Percentiles rank a stretch among this genome's conserved stretches.
These are phyloP conservation scores for Orbilia oligospora DNA, from an alignment of 2,329 filamentous ascomycete genomes.

Conservation along the genomic window DNA sequence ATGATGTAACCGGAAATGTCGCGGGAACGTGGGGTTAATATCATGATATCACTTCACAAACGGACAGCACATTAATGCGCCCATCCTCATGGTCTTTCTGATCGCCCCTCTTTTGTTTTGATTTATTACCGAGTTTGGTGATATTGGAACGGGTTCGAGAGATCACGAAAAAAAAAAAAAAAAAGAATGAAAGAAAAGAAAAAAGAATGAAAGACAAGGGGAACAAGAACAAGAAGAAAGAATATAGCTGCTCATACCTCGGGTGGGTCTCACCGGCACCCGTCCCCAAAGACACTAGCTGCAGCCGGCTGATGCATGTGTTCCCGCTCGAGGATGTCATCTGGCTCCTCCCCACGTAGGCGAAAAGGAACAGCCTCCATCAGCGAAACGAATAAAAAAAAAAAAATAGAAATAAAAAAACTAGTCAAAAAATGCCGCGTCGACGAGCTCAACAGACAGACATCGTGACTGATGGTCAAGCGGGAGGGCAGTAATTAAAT, in stretches of 20 bases:
- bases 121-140: not conserved
- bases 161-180: not conserved
- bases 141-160: slow-evolving; percentile 12
- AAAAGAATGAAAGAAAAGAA: too few species aligned
- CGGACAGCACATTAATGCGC: slow-evolving; percentile 49
- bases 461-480: slow-evolving; percentile 57
- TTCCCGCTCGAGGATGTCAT: slow-evolving; percentile 61
- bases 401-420: too few species aligned
- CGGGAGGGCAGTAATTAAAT: slow-evolving; percentile 13
- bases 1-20: slow-evolving; percentile 57
- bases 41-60: slow-evolving; percentile 49
- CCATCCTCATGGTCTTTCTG: not conserved
- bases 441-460: slow-evolving; percentile 28
- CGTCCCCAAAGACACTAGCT: slow-evolving; percentile 58
- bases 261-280: slow-evolving; percentile 46
- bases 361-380: slow-evolving; percentile 16
- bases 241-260: not conserved
- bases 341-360: slow-evolving; percentile 43
- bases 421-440: slow-evolving; percentile 28
- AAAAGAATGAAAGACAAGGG: too few species aligned
- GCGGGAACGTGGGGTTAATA: slow-evolving; percentile 29
- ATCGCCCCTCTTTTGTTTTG: slow-evolving; percentile 8
- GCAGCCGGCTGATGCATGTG: slow-evolving; percentile 60
- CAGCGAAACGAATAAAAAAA: slow-evolving; percentile 12
- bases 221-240: not conserved